Conservation (phyloP, 2,329 filamentous ascomycete species). For the Cladobotryum protrusum region DNA sequence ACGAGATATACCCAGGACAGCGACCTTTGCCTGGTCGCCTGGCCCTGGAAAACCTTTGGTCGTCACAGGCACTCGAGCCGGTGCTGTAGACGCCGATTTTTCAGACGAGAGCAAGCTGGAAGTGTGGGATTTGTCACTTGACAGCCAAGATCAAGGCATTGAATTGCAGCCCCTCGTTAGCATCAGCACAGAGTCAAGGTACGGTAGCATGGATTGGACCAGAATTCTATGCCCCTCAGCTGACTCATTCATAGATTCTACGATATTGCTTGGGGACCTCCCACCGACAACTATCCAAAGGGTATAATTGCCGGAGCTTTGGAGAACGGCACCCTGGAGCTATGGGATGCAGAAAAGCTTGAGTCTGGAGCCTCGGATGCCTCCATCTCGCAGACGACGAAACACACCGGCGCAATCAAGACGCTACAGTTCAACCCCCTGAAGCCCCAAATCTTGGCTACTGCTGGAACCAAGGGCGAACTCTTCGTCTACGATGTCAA, state of each 20-base stretch:
- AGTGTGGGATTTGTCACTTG: slow-evolving; percentile 87
- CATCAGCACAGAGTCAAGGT: slow-evolving; percentile 87
- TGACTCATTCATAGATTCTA: slow-evolving; percentile 63
- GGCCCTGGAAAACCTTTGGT: slow-evolving; percentile 72
- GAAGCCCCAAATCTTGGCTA: slow-evolving; percentile 84
- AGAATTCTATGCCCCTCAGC: not conserved
- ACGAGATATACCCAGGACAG: slow-evolving; percentile 92
- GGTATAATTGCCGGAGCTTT: slow-evolving; percentile 93
- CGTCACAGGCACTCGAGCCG: slow-evolving; percentile 89
- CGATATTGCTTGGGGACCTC: slow-evolving; percentile 89
- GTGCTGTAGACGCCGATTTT: slow-evolving; percentile 94
- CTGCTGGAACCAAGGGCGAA: slow-evolving; percentile 90
- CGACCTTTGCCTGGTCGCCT: slow-evolving; percentile 94
- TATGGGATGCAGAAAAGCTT: slow-evolving; percentile 82
- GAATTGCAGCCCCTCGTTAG: slow-evolving; percentile 83
- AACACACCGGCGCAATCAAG: slow-evolving; percentile 90
- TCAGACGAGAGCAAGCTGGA: slow-evolving; percentile 95
- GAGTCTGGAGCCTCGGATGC: slow-evolving; percentile 58
- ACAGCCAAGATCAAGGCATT: slow-evolving; percentile 65
- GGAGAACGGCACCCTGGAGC: slow-evolving; percentile 86
- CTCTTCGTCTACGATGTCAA: slow-evolving; percentile 94
- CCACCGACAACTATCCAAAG: slow-evolving; percentile 68
- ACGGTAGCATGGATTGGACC: slow-evolving; percentile 19
- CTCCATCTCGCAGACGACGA: slow-evolving; percentile 78
- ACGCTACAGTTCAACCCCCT: slow-evolving; percentile 94